A percentile compares a stretch with the other conserved stretches of the same genome.
These are phyloP conservation scores for Torrubiellomyces zombiae DNA, from an alignment of 2,329 filamentous ascomycete species.

Conservation along the genomic window DNA sequence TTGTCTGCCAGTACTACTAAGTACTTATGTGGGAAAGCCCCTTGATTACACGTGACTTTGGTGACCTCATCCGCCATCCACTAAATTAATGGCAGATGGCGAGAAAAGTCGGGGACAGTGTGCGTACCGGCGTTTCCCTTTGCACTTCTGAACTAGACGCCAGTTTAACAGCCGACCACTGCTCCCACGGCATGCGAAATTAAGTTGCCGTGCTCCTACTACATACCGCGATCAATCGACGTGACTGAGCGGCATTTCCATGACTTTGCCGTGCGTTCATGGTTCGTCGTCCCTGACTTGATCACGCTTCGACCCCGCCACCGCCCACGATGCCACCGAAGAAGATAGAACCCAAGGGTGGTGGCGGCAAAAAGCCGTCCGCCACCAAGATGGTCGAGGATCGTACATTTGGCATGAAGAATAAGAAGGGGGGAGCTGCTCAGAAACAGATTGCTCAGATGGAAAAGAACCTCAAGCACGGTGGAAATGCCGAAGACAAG, in stretches of 20 bases:
- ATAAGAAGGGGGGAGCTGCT: slow-evolving; percentile 87
- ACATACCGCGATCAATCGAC: no score
- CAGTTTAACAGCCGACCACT: no score
- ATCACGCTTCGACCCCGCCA: slow-evolving; percentile 8
- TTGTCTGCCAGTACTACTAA: no score
- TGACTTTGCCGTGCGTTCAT: no score
- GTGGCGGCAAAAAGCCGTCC: slow-evolving; percentile 36
- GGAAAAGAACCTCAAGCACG: slow-evolving; percentile 51
- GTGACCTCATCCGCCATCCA: slow-evolving; percentile 11
- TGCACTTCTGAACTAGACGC: no score
- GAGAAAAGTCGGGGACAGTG: no score
- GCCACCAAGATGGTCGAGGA: slow-evolving; percentile 60
- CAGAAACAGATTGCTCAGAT: slow-evolving; percentile 85
- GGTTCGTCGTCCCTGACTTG: background rate
- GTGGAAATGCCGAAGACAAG: slow-evolving; percentile 78
- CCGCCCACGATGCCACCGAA: slow-evolving; percentile 48
- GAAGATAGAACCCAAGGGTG: slow-evolving; percentile 41
- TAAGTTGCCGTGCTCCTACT: no score
- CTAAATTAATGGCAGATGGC: no score
- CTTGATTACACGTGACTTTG: slow-evolving; percentile 12
- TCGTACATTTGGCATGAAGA: slow-evolving; percentile 99
- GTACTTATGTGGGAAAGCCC: no score
- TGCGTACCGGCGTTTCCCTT: no score
- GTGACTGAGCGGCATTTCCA: no score
- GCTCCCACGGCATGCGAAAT: no score